Conservation (phyloP, 179 eudicot genomes). For the Silene coronaria region DNA sequence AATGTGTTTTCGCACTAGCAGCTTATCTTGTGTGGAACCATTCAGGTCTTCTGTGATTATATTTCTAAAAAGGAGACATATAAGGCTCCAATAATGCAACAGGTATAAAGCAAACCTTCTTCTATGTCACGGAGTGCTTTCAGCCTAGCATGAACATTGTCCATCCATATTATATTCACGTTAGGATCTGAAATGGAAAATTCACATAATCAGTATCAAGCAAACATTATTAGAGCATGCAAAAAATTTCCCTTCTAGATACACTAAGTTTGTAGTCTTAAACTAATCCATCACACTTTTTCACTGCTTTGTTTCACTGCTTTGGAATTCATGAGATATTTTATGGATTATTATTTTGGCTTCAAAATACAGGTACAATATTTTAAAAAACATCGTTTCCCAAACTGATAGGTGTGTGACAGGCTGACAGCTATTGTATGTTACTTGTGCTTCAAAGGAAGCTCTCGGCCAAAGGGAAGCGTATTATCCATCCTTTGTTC, state of each 20-base stretch:
- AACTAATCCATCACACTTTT: not conserved
- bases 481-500: no score
- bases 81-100: not conserved
- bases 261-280: not conserved
- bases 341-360: not conserved
- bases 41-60: not conserved
- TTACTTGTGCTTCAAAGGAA: no score
- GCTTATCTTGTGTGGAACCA: not conserved
- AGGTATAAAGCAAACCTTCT: slow-evolving; percentile 48
- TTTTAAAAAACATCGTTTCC: not conserved
- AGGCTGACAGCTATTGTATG: not conserved
- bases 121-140: slow-evolving; percentile 75
- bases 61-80: not conserved
- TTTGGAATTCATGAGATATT: slow-evolving; percentile 1
- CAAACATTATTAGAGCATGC: not conserved
- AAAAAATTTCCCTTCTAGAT: not conserved
- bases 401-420: no score
- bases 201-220: slow-evolving; percentile 9
- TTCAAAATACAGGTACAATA: not conserved
- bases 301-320: not conserved
- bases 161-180: slow-evolving; percentile 79
- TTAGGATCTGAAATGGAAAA: slow-evolving; percentile 67
- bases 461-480: no score
- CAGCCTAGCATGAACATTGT: slow-evolving; percentile 64
- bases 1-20: not conserved